phyloP scores from a whole-genome alignment of 768 basidiomycete genomes.

The Multifurca ochricompacta region DNA sequence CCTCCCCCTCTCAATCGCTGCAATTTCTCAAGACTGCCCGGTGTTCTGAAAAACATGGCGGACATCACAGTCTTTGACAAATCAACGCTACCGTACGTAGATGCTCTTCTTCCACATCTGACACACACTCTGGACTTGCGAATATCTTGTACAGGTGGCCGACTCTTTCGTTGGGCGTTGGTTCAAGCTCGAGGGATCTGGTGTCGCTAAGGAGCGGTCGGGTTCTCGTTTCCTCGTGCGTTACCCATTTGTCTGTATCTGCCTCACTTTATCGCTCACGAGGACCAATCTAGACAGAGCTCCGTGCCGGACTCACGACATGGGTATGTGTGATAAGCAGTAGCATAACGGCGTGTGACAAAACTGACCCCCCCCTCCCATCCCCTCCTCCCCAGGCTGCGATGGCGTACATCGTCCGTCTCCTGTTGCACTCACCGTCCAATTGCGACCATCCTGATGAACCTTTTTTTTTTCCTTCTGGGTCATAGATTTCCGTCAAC shows the following conservation, averaged over 20 bases:
- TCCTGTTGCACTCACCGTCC: background rate
- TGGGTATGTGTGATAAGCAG: conserved; percentile 44
- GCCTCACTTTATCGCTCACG: background rate
- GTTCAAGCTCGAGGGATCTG: conserved; percentile 31
- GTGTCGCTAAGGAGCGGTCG: conserved; percentile 27
- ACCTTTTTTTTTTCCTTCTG: background rate
- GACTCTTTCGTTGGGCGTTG: conserved; percentile 28
- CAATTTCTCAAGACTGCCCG: background rate
- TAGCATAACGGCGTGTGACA: conserved; percentile 8
- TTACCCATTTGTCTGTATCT: background rate
- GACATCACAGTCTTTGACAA: conserved; percentile 1
- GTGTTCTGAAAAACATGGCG: background rate
- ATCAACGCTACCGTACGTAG: conserved; percentile 15
- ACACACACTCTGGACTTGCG: too few relatives aligned
- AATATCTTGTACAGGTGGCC: conserved; percentile 23
- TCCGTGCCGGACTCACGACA: conserved; percentile 74
- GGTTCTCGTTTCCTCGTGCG: conserved; percentile 31
- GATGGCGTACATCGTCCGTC: conserved; percentile 71
- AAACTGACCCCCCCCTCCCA: conserved; percentile 1
- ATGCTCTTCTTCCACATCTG: background rate
- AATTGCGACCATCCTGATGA: background rate
- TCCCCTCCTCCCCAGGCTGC: conserved; percentile 41
- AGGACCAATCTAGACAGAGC: conserved; percentile 47
- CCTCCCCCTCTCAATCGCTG: background rate
- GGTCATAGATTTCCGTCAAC: conserved; percentile 73